phyloP scores from a whole-genome alignment of 2,329 filamentous ascomycete genomes.

The Aspergillus tubingensis region DNA sequence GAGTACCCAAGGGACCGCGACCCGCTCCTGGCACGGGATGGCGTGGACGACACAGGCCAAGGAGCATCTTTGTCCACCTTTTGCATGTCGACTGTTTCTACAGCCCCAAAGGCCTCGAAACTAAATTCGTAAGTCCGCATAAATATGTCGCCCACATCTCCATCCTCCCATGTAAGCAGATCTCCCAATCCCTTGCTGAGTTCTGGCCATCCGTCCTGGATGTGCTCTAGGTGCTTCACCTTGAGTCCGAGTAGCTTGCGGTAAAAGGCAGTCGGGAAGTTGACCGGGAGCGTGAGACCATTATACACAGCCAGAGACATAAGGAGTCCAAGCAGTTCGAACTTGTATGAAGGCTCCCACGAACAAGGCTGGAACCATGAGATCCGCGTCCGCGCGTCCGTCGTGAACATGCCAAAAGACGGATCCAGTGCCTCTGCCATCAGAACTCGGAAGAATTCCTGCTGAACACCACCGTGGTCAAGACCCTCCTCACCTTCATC shows the following conservation, averaged over 20 bases:
- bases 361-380: slow-evolving; percentile 86
- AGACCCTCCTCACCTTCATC: slow-evolving; percentile 83
- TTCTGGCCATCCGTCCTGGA: slow-evolving; percentile 84
- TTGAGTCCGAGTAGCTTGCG: slow-evolving; percentile 71
- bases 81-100: slow-evolving; percentile 59
- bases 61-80: slow-evolving; percentile 39
- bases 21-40: slow-evolving; percentile 5
- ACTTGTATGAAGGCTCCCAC: slow-evolving; percentile 83
- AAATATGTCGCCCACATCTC: slow-evolving; percentile 78
- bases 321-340: slow-evolving; percentile 83
- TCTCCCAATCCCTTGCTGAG: slow-evolving; percentile 72
- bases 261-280: slow-evolving; percentile 84
- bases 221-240: slow-evolving; percentile 70
- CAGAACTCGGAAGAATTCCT: slow-evolving; percentile 89
- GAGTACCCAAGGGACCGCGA: slow-evolving; percentile 12
- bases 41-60: slow-evolving; percentile 33
- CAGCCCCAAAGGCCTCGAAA: slow-evolving; percentile 58
- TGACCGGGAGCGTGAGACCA: slow-evolving; percentile 85
- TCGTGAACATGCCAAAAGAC: slow-evolving; percentile 73
- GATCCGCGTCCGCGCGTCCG: slow-evolving; percentile 74
- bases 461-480: slow-evolving; percentile 92
- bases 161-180: slow-evolving; percentile 77
- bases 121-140: slow-evolving; percentile 86
- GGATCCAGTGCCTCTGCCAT: slow-evolving; percentile 78
- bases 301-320: slow-evolving; percentile 91